Conservation (phyloP, 805 yeast species). For the Candida ovalis region DNA sequence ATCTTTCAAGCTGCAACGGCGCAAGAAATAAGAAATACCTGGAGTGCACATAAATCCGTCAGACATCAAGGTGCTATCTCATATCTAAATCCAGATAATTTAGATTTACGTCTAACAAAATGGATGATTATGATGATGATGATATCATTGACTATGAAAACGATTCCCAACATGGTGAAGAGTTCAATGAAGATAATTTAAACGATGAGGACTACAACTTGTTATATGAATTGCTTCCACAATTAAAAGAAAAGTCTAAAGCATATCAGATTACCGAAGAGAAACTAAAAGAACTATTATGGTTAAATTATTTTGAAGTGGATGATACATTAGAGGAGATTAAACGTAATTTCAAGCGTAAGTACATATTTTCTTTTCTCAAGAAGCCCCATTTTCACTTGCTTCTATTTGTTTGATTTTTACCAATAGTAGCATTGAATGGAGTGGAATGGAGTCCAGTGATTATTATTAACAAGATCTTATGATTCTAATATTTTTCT, state of each 20-base stretch:
- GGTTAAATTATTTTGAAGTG: slow-evolving; percentile 54
- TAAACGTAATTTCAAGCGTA: slow-evolving; percentile 30
- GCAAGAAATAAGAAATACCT: too few species aligned
- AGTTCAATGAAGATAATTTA: slow-evolving; percentile 37
- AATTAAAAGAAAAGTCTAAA: slow-evolving; percentile 34
- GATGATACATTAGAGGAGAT: slow-evolving; percentile 49
- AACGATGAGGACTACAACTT: slow-evolving; percentile 41
- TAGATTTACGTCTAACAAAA: too few species aligned
- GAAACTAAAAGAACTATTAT: slow-evolving; percentile 54
- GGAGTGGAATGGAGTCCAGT: neutral
- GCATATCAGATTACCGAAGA: slow-evolving; percentile 44
- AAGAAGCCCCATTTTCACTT: neutral
- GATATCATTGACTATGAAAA: slow-evolving; percentile 20
- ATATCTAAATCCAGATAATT: too few species aligned
- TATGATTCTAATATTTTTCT: slow-evolving; percentile 14
- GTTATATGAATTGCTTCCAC: slow-evolving; percentile 41
- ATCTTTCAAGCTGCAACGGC: too few species aligned
- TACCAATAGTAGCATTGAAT: too few species aligned
- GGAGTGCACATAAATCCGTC: too few species aligned
- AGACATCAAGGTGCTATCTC: too few species aligned
- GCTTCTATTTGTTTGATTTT: neutral
- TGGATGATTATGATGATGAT: slow-evolving; percentile 21
- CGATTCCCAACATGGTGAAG: slow-evolving; percentile 25
- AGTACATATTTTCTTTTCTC: slow-evolving; percentile 13
- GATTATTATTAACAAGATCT: slow-evolving; percentile 5